These are phyloP conservation scores for Penicillium lagena DNA, from an alignment of 495 filamentous ascomycete genomes.

Conservation along the genomic window DNA sequence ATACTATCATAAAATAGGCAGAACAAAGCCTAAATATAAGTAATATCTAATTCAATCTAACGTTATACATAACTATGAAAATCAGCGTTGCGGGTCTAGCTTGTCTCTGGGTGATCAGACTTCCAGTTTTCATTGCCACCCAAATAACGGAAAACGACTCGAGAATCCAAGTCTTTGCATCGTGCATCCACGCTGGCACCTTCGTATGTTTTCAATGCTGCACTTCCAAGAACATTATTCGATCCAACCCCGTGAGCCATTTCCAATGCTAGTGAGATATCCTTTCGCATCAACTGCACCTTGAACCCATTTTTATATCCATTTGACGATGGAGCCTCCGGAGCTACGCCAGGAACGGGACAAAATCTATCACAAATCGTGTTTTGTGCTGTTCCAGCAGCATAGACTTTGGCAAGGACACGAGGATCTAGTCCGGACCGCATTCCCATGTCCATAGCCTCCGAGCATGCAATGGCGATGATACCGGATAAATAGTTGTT, in stretches of 20 bases:
- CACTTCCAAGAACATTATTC: conserved; percentile 32
- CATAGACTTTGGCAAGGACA: conserved; percentile 40
- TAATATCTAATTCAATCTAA: too few species aligned
- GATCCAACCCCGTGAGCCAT: conserved; percentile 39
- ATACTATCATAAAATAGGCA: too few species aligned
- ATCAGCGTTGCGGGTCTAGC: too few species aligned
- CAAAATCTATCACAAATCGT: conserved; percentile 42
- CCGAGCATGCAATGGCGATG: conserved; percentile 45
- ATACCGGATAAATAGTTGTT: conserved; percentile 50
- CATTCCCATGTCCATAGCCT: conserved; percentile 53
- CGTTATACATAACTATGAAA: too few species aligned
- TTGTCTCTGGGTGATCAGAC: not conserved
- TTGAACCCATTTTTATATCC: conserved; percentile 47
- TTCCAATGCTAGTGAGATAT: conserved; percentile 43
- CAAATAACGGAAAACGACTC: conserved; percentile 47
- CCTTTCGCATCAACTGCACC: conserved; percentile 49
- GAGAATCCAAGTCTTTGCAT: conserved; percentile 44
- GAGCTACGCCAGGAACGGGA: conserved; percentile 44
- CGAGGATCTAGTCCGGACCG: conserved; percentile 41
- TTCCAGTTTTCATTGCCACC: conserved; percentile 44
- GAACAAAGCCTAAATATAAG: too few species aligned
- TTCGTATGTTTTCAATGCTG: conserved; percentile 39
- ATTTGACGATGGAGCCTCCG: conserved; percentile 38
- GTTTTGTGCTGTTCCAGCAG: conserved; percentile 44
- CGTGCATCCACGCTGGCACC: conserved; percentile 34